A percentile compares a stretch with the other conserved stretches of the same genome.
Conservation (phyloP, 179 eudicot species). For the Actinidia polygama region DNA sequence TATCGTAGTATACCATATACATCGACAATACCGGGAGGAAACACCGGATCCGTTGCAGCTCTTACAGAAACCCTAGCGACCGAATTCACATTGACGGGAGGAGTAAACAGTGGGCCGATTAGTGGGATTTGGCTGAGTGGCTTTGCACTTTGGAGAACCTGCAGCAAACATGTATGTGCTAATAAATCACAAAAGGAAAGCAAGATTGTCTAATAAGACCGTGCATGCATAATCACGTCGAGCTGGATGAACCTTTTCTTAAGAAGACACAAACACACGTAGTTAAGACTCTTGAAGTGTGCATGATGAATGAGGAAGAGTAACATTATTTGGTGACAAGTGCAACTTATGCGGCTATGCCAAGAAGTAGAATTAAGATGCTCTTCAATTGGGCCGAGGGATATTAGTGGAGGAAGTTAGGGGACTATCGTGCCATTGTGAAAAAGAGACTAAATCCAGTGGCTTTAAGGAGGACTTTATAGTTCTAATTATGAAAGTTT, state of each 20-base stretch:
- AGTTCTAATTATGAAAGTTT: neutral
- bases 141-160: constrained; percentile 62
- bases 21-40: constrained; percentile 71
- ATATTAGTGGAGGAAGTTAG: neutral
- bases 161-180: neutral
- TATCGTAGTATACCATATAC: constrained; percentile 56
- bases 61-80: constrained; percentile 69
- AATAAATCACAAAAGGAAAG: neutral
- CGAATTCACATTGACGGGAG: constrained; percentile 61
- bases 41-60: constrained; percentile 79
- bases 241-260: neutral
- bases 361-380: neutral
- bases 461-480: neutral
- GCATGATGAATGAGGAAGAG: neutral
- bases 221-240: neutral
- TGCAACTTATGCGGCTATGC: neutral
- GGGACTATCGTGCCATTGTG: neutral
- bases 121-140: constrained; percentile 60
- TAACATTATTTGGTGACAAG: neutral
- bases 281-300: too few relatives aligned
- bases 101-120: constrained; percentile 67
- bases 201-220: neutral
- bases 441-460: neutral
- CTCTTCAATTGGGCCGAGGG: neutral
- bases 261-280: neutral